Evolutionary conservation across 163 green algal genomes (phyloP), one percentile per base, ranked within the genome.

Genomic region (Scenedesmus sp.): DNA sequence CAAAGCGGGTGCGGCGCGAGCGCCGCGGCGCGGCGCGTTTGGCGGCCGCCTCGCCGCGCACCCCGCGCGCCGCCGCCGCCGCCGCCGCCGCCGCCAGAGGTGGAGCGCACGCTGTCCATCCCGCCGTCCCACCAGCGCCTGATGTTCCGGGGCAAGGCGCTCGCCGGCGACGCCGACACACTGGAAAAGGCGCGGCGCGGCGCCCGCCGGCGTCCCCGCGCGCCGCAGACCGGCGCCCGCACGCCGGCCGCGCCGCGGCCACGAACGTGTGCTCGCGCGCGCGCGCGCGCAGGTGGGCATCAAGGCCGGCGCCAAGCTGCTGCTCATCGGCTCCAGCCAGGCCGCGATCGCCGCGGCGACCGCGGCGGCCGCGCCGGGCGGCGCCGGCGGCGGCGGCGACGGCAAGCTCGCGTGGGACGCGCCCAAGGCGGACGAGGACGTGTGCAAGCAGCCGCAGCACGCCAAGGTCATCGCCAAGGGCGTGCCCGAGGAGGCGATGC

Each of bases 401-500:
- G 34, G 11, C 20, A 48, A 48, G 26, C 26, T 51, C 10, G 44
- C 29, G 18, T 79, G 71, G 57, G 69, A 82, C 44, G 70, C 64
- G 9, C 63, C 69, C 33, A 63, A 63, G 57, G 14, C 47, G 50
- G 34, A 67, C 17, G 75, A 85, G 26, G 56, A 70, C 51, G 66
- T 76, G 17, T 58, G 63, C 60, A 82, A 85, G 65, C 64, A 82
- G 64, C 51, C 75, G 33, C 63, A 78, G 66, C 80, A 86, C 62
- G 74, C 62, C 20, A 86, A 86, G 74, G 69, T 63, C n/a, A 42
- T 63, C 24, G 26, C 54, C 24, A 63, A 63, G 54, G 54, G 54
- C 4, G 4, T 80, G 7, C 87, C 87, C 28, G 87, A 91, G 45
- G 87, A 87, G 18, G 87, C 65, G 1, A 60, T 87, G 58, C 79